A percentile compares a stretch with the other conserved stretches of the same genome.
phyloP scores from a whole-genome alignment of 2,329 filamentous ascomycete genomes.

The Lachnellula arida region DNA sequence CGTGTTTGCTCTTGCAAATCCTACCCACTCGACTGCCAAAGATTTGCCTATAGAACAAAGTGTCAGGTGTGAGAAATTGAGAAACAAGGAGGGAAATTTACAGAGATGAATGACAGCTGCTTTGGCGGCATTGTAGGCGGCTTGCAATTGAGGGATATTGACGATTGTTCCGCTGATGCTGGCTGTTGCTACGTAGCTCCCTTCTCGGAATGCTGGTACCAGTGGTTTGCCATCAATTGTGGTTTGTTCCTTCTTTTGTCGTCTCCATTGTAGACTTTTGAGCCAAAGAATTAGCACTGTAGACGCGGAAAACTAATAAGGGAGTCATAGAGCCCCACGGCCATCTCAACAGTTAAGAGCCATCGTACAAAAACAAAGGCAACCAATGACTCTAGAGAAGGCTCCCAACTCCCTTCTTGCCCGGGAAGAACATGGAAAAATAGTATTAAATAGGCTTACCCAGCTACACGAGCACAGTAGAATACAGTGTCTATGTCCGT shows the following conservation, averaged over 20 bases:
- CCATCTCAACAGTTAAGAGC: too few relatives aligned
- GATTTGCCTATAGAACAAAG: slow-evolving; percentile 50
- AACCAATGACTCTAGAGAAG: too few relatives aligned
- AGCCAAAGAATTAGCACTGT: too few relatives aligned
- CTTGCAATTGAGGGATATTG: slow-evolving; percentile 71
- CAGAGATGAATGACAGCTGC: slow-evolving; percentile 57
- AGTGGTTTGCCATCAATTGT: slow-evolving; percentile 58
- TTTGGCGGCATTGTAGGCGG: slow-evolving; percentile 70
- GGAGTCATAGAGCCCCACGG: too few relatives aligned
- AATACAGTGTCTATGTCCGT: slow-evolving; percentile 74
- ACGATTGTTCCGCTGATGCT: slow-evolving; percentile 75
- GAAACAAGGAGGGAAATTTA: slow-evolving; percentile 34
- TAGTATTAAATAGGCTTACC: slow-evolving; percentile 23
- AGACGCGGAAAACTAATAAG: too few relatives aligned
- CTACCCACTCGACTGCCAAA: slow-evolving; percentile 71
- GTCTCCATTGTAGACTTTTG: slow-evolving; percentile 53
- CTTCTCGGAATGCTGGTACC: slow-evolving; percentile 50
- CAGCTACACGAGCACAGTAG: slow-evolving; percentile 70
- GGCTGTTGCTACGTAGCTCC: slow-evolving; percentile 73
- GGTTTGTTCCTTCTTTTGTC: slow-evolving; percentile 64
- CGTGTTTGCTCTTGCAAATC: slow-evolving; percentile 67
- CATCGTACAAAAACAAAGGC: too few relatives aligned
- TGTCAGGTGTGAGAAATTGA: background rate
- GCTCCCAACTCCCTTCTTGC: too few relatives aligned
- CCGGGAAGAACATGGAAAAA: too few relatives aligned